These are phyloP conservation scores for Wickerhamiella bombiphila DNA, from an alignment of 805 yeast genomes.

Conservation along the genomic window DNA sequence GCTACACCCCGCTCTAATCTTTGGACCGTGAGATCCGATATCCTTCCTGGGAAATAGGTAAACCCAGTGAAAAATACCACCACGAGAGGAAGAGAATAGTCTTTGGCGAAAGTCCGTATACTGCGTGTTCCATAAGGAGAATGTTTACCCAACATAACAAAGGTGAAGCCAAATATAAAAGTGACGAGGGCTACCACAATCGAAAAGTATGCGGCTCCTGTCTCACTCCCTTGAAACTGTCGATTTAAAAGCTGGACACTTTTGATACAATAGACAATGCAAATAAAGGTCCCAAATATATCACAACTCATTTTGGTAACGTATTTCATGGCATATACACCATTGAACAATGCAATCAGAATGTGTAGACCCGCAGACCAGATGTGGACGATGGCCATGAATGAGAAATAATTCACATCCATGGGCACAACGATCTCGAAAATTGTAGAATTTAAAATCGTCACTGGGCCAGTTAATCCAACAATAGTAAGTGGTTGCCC, in stretches of 20 bases:
- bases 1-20: conserved; percentile 56
- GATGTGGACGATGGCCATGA: conserved; percentile 89
- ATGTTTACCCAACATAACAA: conserved; percentile 42
- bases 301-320: conserved; percentile 80
- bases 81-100: conserved; percentile 70
- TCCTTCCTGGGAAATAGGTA: conserved; percentile 74
- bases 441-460: conserved; percentile 85
- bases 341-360: conserved; percentile 51
- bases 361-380: conserved; percentile 84
- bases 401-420: conserved; percentile 51
- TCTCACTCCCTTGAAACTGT: conserved; percentile 40
- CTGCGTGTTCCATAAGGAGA: conserved; percentile 47
- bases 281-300: conserved; percentile 83
- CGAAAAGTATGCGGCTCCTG: conserved; percentile 50
- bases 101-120: conserved; percentile 58
- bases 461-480: conserved; percentile 93
- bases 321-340: conserved; percentile 49
- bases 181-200: conserved; percentile 61
- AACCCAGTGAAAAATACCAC: conserved; percentile 89
- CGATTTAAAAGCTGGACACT: conserved; percentile 68
- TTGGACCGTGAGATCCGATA: conserved; percentile 40
- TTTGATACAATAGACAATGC: conserved; percentile 74
- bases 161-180: conserved; percentile 58
- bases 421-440: conserved; percentile 50
- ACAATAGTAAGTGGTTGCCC: conserved; percentile 93